Conservation (phyloP, 768 basidiomycete species). For the Pulveroboletus sp. region DNA sequence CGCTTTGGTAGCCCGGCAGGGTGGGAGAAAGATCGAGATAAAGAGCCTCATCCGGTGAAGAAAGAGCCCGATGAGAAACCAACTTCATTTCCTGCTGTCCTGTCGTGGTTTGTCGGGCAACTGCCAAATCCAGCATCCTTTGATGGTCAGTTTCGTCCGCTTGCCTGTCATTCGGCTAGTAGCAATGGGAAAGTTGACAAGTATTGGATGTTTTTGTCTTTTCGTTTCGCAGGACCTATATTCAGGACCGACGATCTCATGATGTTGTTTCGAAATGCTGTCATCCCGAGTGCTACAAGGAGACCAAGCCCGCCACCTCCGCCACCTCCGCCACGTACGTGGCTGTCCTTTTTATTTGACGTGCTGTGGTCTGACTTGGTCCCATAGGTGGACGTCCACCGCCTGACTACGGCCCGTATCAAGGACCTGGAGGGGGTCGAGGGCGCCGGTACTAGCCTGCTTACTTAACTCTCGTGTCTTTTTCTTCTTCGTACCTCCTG, state of each 20-base stretch:
- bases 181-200: conserved; percentile 11
- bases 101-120: conserved; percentile 82
- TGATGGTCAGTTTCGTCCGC: conserved; percentile 59
- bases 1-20: conserved; percentile 37
- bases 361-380: conserved; percentile 5
- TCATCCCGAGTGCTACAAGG: conserved; percentile 59
- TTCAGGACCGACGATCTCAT: conserved; percentile 90
- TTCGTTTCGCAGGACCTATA: conserved; percentile 60
- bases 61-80: conserved; percentile 45
- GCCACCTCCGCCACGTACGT: conserved; percentile 41
- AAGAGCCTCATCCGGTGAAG: conserved; percentile 36
- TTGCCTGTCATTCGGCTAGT: conserved; percentile 6
- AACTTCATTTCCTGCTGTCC: conserved; percentile 47
- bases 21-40: conserved; percentile 45
- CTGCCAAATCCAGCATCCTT: conserved; percentile 71
- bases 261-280: conserved; percentile 75
- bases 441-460: conserved; percentile 37
- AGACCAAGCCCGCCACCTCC: conserved; percentile 57
- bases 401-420: conserved; percentile 83
- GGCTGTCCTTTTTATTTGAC: background rate
- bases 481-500: conserved; percentile 6
- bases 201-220: conserved; percentile 1
- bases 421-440: conserved; percentile 56
- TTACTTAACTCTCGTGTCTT: background rate
- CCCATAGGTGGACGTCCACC: conserved; percentile 62